Evolutionary conservation across 75 land plant genomes (phyloP), one percentile per base, ranked within the genome.

Genomic region (Chamaecyparis obtusa): DNA sequence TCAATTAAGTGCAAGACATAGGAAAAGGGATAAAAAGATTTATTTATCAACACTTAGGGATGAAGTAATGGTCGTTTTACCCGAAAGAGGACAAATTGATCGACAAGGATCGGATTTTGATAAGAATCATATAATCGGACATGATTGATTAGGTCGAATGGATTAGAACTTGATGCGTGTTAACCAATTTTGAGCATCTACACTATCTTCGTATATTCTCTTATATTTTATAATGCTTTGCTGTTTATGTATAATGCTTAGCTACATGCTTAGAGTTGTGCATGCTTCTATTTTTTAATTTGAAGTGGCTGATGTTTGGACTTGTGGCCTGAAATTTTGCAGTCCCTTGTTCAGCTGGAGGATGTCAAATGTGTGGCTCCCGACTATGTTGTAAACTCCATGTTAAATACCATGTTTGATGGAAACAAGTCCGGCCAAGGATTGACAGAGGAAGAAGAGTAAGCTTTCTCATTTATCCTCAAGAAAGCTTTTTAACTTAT

Each of bases 261-360:
- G 43, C 8, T 37, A 19, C 41, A 9, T 21, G 19, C 2, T 51
- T 37, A 44, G 82, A 39, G 44, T 79, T 41, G 27, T 41, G 48
- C 82, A 41, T 64, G 82, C 27, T 16, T 79, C 9, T 64, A 14
- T 9, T 21, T 6, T 79, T 39, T 79, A 41, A 64, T 64, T 27
- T 79, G 11, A 24, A 35, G 21, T 79, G 19, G 5, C 49, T 79
- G 49, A 79, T 79, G 46, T 79, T 79, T 36, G 83, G 11, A 43
- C 9, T 9, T 79, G n/a, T 41, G 43, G 9, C 44, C 21, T 8
- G 48, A 24, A 43, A 41, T 79, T 43, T 41, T 72, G 83, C 90
- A 90, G 92, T 90, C 91, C 37, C 92, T 91, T 57, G 88, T 89
- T 77, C 86, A 86, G 90, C 91, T 90, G 46, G 91, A 90, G 80